Percentiles rank a stretch among this genome's conserved stretches.
phyloP scores from a whole-genome alignment of 305 asterid species.

The Caryopteris hybrid region DNA sequence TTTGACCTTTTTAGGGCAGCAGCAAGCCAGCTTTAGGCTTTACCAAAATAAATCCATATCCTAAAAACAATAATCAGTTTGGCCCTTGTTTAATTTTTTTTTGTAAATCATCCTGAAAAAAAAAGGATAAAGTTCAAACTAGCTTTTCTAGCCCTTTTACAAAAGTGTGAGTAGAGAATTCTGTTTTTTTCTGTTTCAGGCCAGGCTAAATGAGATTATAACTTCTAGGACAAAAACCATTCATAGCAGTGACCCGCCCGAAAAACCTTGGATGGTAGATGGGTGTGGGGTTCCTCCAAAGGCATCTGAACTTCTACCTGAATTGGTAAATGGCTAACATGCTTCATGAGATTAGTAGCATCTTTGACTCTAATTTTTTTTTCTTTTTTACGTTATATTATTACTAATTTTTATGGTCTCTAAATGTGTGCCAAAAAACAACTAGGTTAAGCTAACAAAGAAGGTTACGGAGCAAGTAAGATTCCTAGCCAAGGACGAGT shows the following conservation, averaged over 20 bases:
- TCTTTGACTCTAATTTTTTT: neutral
- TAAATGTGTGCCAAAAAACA: conserved; percentile 4
- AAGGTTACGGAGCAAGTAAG: conserved; percentile 94
- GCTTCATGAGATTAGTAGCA: neutral
- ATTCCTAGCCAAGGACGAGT: conserved; percentile 79
- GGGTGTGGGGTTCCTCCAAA: conserved; percentile 87
- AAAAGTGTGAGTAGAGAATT: neutral
- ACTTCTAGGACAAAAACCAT: conserved; percentile 45
- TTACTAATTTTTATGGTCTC: neutral
- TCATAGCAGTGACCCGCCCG: conserved; percentile 36
- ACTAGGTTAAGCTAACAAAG: conserved; percentile 76
- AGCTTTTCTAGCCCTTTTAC: neutral
- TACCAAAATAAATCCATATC: no score
- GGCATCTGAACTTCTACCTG: conserved; percentile 66
- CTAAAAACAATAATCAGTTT: no score
- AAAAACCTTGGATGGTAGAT: conserved; percentile 90
- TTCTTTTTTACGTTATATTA: neutral
- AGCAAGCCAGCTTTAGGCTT: no score
- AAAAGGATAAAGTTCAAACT: no score
- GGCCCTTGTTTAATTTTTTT: no score
- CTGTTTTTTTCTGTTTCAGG: conserved; percentile 39
- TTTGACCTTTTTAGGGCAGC: neutral
- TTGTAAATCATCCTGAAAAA: no score
- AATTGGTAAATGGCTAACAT: conserved; percentile 39
- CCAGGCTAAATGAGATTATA: conserved; percentile 73